Conservation (phyloP, 441 rosid genomes). For the Euphorbia neoarborescens region DNA sequence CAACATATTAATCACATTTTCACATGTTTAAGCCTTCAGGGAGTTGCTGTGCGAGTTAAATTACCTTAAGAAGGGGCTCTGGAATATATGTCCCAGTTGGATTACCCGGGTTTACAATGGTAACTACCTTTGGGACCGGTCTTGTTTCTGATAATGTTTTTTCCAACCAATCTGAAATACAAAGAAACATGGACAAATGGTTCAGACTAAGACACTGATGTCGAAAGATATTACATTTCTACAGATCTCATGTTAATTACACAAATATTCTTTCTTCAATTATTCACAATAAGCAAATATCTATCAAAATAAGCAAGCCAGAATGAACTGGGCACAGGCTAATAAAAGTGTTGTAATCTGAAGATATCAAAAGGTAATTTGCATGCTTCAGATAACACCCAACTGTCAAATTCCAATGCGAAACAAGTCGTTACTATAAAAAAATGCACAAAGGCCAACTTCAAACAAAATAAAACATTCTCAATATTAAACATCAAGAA, state of each 20-base stretch:
- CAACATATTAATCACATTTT: background rate
- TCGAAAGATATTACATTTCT: no score
- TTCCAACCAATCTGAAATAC: conserved; percentile 77
- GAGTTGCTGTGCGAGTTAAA: background rate
- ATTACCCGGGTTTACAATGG: conserved; percentile 92
- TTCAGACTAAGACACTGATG: conserved; percentile 1
- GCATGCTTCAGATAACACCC: background rate
- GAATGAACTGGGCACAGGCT: background rate
- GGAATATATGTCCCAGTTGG: conserved; percentile 93
- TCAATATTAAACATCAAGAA: background rate
- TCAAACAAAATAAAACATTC: background rate
- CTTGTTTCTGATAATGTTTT: conserved; percentile 51
- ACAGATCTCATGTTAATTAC: background rate
- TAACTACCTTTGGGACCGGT: conserved; percentile 87
- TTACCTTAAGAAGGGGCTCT: conserved; percentile 71
- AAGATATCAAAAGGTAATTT: background rate
- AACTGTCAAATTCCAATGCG: background rate
- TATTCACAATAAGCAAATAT: background rate
- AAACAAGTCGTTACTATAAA: no score
- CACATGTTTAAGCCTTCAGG: background rate
- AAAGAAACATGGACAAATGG: conserved; percentile 20
- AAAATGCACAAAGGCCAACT: background rate
- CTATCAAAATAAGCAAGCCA: background rate
- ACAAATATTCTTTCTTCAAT: conserved; percentile 6
- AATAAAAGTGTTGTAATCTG: background rate